phyloP scores from a whole-genome alignment of 148 eudicot species.

The Arbutus unedo region DNA sequence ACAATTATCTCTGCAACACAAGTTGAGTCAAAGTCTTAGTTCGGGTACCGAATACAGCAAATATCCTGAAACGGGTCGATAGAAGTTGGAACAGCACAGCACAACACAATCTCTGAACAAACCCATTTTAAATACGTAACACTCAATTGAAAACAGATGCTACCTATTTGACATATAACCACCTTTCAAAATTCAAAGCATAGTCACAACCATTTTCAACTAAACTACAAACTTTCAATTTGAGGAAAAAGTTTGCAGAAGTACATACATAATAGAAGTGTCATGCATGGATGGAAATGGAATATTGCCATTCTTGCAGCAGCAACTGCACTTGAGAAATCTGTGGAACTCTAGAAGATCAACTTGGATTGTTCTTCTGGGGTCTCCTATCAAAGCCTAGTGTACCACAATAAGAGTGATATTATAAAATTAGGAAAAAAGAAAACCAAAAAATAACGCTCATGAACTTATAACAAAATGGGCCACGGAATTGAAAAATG shows the following conservation, averaged over 20 bases:
- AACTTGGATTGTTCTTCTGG: constrained; percentile 77
- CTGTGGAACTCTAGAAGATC: constrained; percentile 74
- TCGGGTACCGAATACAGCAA: background rate
- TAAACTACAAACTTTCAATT: background rate
- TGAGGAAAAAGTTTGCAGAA: background rate
- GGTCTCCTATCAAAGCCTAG: constrained; percentile 87
- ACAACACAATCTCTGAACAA: background rate
- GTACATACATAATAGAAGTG: constrained; percentile 74
- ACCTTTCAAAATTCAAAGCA: background rate
- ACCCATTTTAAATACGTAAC: background rate
- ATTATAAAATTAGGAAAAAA: background rate
- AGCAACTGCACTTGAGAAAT: constrained; percentile 68
- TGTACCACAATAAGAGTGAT: background rate
- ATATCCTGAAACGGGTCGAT: background rate
- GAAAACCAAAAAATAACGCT: background rate
- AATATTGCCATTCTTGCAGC: constrained; percentile 47
- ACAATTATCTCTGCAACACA: background rate
- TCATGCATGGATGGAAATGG: constrained; percentile 68
- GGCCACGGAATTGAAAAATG: background rate
- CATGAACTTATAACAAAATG: background rate
- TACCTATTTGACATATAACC: background rate
- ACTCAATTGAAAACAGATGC: background rate
- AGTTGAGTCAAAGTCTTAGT: background rate
- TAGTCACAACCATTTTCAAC: background rate
- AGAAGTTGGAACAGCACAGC: background rate